Evolutionary conservation across 2,329 filamentous ascomycete genomes (phyloP), one percentile per base, ranked within the genome.

Genomic region (Arthrobotrys conoides): DNA sequence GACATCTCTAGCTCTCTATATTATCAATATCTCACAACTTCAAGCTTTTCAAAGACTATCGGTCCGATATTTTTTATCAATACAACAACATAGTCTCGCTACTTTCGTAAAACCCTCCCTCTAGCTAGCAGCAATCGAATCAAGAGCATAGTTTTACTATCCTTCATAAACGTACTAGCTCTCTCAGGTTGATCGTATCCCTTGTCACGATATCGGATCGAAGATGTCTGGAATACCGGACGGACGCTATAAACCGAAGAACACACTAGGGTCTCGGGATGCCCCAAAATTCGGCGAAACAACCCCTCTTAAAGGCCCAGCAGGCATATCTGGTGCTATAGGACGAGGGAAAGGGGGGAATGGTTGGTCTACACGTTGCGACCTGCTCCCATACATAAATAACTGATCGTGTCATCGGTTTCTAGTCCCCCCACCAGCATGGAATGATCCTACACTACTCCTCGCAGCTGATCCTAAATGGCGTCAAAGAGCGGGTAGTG

Each of bases 231-330:
- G 75, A 14, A 69, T 78, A 55, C 75, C 75, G 3, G 63, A 69
- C 18, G 41, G 48, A 49, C 61, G 59, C 5, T 51, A 78, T 24
- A 78, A 78, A 46, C 76, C 76, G 16, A 70, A 61, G 24, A 79
- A 79, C 51, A 75, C 63, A 18, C 64, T 79, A 30, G 59, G 68
- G n/a, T 66, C 72, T 63, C 68, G 46, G 1, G 68, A 79, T 71
- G 44, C 69, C 16, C 76, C 76, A 16, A 79, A 73, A 14, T 79
- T 79, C 18, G 76, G 76, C 18, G 64, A 79, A n/a, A 79, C 76
- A 9, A 79, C 70, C 2, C 76, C 76, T n/a, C 51, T 79, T 0
- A 79, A 79, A 41, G 75, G 75, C n/a, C 73, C 67, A 9, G 46
- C 49, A 1, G 66, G 64, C 18, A 41, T 79, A 48, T 59, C 75